phyloP scores from a whole-genome alignment of 768 basidiomycete species.

The Daedalea quercina region DNA sequence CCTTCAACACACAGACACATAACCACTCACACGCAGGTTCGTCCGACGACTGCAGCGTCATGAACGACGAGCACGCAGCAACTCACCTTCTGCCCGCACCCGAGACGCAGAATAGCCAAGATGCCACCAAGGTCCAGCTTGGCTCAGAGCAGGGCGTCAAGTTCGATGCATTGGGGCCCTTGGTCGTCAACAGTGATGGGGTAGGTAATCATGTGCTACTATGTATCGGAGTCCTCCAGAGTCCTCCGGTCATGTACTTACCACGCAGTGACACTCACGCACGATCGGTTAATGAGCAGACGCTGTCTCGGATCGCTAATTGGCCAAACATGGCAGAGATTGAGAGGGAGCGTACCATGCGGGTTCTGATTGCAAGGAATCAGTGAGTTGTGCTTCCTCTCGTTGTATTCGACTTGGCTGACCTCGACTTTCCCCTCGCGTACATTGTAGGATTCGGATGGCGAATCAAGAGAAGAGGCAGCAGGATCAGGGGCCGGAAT shows the following conservation, averaged over 20 bases:
- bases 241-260: too few species aligned
- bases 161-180: constrained; percentile 55
- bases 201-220: constrained; percentile 33
- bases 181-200: constrained; percentile 65
- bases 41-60: too few species aligned
- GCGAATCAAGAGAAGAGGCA: constrained; percentile 13
- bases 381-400: constrained; percentile 19
- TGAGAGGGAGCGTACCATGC: constrained; percentile 50
- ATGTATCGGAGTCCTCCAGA: too few species aligned
- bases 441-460: constrained; percentile 8
- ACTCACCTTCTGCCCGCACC: too few species aligned
- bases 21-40: too few species aligned
- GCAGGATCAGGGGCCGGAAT: background rate
- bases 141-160: constrained; percentile 29
- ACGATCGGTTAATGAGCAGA: too few species aligned
- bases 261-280: too few species aligned
- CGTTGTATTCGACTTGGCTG: too few species aligned
- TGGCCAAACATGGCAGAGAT: constrained; percentile 52
- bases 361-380: constrained; percentile 48
- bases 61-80: too few species aligned
- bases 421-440: too few species aligned
- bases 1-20: too few species aligned
- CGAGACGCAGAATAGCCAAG: background rate
- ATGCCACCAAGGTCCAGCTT: constrained; percentile 7
- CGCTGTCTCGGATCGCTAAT: constrained; percentile 58